Evolutionary conservation across 2,329 filamentous ascomycete genomes (phyloP).

Genomic region (Dactylellina parvicollis): DNA sequence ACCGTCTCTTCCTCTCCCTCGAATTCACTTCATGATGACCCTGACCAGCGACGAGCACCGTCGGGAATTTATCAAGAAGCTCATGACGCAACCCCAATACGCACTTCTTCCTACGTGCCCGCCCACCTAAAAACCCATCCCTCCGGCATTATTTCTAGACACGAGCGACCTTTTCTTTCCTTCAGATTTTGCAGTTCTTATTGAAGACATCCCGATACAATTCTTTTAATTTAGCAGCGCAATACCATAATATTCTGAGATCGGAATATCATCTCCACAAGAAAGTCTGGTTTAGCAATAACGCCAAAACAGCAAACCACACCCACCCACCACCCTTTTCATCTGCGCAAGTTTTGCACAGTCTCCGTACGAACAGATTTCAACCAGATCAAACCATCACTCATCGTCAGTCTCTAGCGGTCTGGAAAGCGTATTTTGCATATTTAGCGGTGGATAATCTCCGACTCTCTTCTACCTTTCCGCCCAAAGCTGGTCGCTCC

Average conservation of each 20-base stretch:
- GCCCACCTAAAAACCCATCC: slow-evolving; percentile 22
- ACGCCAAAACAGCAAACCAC: background rate
- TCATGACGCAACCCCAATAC: slow-evolving; percentile 35
- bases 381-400: background rate
- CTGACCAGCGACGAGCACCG: slow-evolving; percentile 17
- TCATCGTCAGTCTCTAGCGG: slow-evolving; percentile 14
- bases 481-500: slow-evolving; percentile 2
- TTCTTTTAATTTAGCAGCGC: slow-evolving; percentile 37
- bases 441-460: slow-evolving; percentile 46
- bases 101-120: slow-evolving; percentile 41
- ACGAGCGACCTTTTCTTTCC: slow-evolving; percentile 12
- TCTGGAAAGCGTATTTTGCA: slow-evolving; percentile 21
- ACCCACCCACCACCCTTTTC: background rate
- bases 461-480: slow-evolving; percentile 11
- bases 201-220: slow-evolving; percentile 27
- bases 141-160: slow-evolving; percentile 1
- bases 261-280: background rate
- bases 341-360: background rate
- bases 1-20: slow-evolving; percentile 18
- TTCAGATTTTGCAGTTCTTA: slow-evolving; percentile 27
- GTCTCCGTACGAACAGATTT: background rate
- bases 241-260: slow-evolving; percentile 22
- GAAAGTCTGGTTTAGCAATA: slow-evolving; percentile 4
- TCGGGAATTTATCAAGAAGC: slow-evolving; percentile 24
- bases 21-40: slow-evolving; percentile 20